A percentile compares a stretch with the other conserved stretches of the same genome.
phyloP scores from a whole-genome alignment of 2,329 filamentous ascomycete genomes.

The Periconia digitata region DNA sequence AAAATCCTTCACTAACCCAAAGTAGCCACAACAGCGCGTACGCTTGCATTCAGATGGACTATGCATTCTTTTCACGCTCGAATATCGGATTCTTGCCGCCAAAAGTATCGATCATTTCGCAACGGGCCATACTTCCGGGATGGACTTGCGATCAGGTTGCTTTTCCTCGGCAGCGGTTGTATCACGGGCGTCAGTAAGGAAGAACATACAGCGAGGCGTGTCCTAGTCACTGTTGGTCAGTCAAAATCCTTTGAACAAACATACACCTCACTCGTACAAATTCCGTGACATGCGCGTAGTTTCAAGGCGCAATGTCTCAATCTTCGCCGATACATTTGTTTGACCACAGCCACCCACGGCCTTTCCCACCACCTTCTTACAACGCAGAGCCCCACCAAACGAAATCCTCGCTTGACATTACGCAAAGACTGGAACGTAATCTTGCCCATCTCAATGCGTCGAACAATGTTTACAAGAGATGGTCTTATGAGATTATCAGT shows the following conservation, averaged over 20 bases:
- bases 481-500: constrained; percentile 33
- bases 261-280: not conserved
- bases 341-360: not conserved
- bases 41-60: not conserved
- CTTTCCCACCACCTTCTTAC: not conserved
- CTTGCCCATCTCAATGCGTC: constrained; percentile 27
- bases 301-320: not conserved
- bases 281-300: not conserved
- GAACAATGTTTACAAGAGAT: constrained; percentile 19
- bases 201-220: no score
- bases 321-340: not conserved
- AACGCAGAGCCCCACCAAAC: not conserved
- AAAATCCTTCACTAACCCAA: not conserved
- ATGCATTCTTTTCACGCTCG: no score
- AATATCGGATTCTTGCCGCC: no score
- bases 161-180: not conserved
- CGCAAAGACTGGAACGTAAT: constrained; percentile 22
- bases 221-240: not conserved
- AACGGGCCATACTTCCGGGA: no score
- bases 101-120: no score
- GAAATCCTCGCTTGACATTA: constrained; percentile 14
- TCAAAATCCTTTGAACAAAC: not conserved
- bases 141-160: not conserved
- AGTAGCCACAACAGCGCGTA: not conserved
- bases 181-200: not conserved